phyloP scores from a whole-genome alignment of 257 asterid genomes.

The Haberlea rhodopensis region DNA sequence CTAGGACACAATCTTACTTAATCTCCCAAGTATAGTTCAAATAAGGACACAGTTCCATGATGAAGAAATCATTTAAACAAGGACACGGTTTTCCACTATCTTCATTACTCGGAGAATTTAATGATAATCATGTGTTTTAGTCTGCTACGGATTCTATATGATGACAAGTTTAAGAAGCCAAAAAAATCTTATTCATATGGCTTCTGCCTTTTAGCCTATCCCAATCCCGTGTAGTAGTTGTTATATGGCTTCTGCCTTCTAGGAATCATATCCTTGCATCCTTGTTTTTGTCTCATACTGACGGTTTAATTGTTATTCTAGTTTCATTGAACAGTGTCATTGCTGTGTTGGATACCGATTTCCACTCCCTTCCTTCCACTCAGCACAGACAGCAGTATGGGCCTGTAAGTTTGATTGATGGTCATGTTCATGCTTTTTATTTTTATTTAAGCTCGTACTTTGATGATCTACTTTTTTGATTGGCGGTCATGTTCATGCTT shows the following conservation, averaged over 20 bases:
- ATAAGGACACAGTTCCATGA: background rate
- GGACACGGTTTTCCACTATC: background rate
- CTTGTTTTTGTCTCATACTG: constrained; percentile 27
- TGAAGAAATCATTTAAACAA: background rate
- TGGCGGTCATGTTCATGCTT: constrained; percentile 8
- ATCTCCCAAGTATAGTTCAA: background rate
- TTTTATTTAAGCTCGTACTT: background rate
- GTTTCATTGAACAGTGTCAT: constrained; percentile 94
- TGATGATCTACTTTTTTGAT: background rate
- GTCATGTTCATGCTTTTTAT: constrained; percentile 15
- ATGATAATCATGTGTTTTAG: background rate
- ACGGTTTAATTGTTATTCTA: constrained; percentile 35
- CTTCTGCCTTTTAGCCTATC: no score
- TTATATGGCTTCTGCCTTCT: background rate
- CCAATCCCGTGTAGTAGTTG: no score
- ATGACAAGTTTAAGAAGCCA: constrained; percentile 18
- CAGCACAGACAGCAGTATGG: constrained; percentile 98
- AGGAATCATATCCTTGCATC: constrained; percentile 9
- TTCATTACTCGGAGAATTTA: background rate
- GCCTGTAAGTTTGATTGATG: constrained; percentile 66
- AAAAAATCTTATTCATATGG: constrained; percentile 3
- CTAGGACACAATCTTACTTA: background rate
- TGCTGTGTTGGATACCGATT: constrained; percentile 94
- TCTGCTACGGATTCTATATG: constrained; percentile 13
- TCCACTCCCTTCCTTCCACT: constrained; percentile 94